Evolutionary conservation across 1,284 basidiomycete genomes (phyloP).

Genomic region (Hymenochaete sp.): DNA sequence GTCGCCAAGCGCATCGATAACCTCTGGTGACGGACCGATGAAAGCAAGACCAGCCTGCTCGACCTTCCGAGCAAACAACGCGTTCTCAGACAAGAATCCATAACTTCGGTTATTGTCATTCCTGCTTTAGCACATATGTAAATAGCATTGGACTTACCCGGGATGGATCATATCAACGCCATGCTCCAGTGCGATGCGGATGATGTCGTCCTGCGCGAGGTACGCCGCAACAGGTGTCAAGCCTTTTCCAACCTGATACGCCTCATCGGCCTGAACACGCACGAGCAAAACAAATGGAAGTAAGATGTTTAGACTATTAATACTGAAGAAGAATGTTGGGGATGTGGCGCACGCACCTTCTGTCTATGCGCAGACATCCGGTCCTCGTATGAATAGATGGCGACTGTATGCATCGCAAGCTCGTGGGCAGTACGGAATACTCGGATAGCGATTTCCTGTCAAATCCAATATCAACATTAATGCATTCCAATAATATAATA

Average conservation of each 20-base stretch:
- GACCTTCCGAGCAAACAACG: constrained; percentile 90
- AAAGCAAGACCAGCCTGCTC: constrained; percentile 97
- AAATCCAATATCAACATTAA: neutral
- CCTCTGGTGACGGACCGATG: constrained; percentile 92
- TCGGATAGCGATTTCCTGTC: constrained; percentile 96
- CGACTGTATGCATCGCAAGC: constrained; percentile 97
- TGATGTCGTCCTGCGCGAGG: constrained; percentile 96
- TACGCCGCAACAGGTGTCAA: constrained; percentile 95
- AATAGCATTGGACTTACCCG: constrained; percentile 46
- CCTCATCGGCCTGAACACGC: constrained; percentile 79
- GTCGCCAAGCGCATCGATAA: constrained; percentile 96
- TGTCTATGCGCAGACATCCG: constrained; percentile 95
- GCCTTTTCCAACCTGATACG: constrained; percentile 95
- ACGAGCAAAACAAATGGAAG: too few species aligned
- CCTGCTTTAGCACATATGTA: neutral
- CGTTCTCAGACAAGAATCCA: constrained; percentile 97
- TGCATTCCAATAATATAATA: neutral
- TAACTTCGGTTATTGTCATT: constrained; percentile 51
- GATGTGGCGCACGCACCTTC: constrained; percentile 51
- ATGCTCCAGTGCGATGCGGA: constrained; percentile 90
- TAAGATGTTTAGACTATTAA: neutral
- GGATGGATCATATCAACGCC: constrained; percentile 99
- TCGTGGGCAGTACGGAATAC: constrained; percentile 99
- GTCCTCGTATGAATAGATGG: constrained; percentile 97
- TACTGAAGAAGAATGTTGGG: neutral